A percentile compares a stretch with the other conserved stretches of the same genome.
Evolutionary conservation across 345 rosid species (phyloP).

Genomic region (Lumnitzera racemosa): DNA sequence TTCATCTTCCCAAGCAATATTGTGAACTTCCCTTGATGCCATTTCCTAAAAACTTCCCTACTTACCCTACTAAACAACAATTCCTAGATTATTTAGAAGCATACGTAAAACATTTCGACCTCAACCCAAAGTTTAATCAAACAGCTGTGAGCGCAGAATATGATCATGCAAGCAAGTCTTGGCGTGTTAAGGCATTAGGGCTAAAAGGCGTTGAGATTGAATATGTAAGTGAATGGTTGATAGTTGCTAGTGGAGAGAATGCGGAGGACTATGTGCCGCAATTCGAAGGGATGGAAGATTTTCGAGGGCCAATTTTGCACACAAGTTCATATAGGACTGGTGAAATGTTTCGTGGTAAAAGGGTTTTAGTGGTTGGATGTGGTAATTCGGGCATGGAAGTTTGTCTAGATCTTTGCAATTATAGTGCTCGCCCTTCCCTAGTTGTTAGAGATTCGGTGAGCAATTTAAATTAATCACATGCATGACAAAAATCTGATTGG

Average conservation of each 20-base stretch:
- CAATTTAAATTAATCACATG: background rate
- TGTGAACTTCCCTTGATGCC: conserved; percentile 70
- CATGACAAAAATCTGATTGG: too few relatives aligned
- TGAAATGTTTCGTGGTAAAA: conserved; percentile 33
- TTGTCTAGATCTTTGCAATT: conserved; percentile 76
- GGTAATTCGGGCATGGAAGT: conserved; percentile 98
- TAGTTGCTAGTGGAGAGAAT: conserved; percentile 82
- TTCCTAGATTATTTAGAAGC: conserved; percentile 52
- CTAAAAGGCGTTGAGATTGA: conserved; percentile 28
- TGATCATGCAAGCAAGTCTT: conserved; percentile 33
- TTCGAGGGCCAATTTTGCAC: conserved; percentile 50
- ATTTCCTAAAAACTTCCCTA: conserved; percentile 57
- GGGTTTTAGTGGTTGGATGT: conserved; percentile 80
- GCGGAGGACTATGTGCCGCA: conserved; percentile 57
- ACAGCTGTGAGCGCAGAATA: conserved; percentile 50
- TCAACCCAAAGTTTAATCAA: conserved; percentile 42
- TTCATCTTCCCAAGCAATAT: conserved; percentile 82
- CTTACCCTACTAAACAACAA: conserved; percentile 73
- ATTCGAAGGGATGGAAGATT: conserved; percentile 49
- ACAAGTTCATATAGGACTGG: conserved; percentile 58
- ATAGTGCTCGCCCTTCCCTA: conserved; percentile 51
- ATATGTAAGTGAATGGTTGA: conserved; percentile 55
- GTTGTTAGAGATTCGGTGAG: conserved; percentile 83
- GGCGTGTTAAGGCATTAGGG: conserved; percentile 45
- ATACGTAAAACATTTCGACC: conserved; percentile 30